These are phyloP conservation scores for Tieghemiomyces parasiticus DNA, from an alignment of 192 early-diverging fungal genomes.

Conservation along the genomic window DNA sequence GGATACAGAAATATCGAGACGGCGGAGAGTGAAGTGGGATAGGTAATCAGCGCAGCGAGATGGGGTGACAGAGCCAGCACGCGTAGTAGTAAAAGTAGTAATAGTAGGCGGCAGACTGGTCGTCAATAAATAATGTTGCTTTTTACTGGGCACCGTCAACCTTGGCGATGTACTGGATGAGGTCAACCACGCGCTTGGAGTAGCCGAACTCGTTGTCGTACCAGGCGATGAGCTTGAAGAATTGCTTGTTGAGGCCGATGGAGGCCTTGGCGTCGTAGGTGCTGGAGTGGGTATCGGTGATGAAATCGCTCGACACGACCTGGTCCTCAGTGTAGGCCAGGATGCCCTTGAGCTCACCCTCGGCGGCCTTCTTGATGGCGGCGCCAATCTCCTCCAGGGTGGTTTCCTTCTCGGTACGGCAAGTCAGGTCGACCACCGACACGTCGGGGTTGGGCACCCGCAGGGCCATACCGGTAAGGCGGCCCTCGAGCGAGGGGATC, in stretches of 20 bases:
- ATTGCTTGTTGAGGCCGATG: slow-evolving; percentile 83
- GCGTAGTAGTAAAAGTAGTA: too few relatives aligned
- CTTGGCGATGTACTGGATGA: slow-evolving; percentile 58
- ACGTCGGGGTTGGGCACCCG: slow-evolving; percentile 91
- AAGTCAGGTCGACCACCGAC: slow-evolving; percentile 94
- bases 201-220: slow-evolving; percentile 91
- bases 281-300: slow-evolving; percentile 78
- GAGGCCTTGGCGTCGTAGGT: slow-evolving; percentile 95
- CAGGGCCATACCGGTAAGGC: slow-evolving; percentile 98
- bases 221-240: slow-evolving; percentile 94
- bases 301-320: slow-evolving; percentile 90
- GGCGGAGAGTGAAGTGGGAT: too few relatives aligned
- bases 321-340: slow-evolving; percentile 88
- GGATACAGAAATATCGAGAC: too few relatives aligned
- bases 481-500: slow-evolving; percentile 83
- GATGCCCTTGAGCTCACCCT: slow-evolving; percentile 67
- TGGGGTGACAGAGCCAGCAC: background rate
- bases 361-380: slow-evolving; percentile 74
- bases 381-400: slow-evolving; percentile 72
- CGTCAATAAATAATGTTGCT: too few relatives aligned
- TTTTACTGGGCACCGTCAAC: slow-evolving; percentile 16
- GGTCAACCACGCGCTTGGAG: slow-evolving; percentile 78
- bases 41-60: background rate
- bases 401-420: slow-evolving; percentile 78
- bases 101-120: too few relatives aligned